Evolutionary conservation across 1,284 basidiomycete species (phyloP), one percentile per base, ranked within the genome.

Genomic region (Papiliotrema flavescens): DNA sequence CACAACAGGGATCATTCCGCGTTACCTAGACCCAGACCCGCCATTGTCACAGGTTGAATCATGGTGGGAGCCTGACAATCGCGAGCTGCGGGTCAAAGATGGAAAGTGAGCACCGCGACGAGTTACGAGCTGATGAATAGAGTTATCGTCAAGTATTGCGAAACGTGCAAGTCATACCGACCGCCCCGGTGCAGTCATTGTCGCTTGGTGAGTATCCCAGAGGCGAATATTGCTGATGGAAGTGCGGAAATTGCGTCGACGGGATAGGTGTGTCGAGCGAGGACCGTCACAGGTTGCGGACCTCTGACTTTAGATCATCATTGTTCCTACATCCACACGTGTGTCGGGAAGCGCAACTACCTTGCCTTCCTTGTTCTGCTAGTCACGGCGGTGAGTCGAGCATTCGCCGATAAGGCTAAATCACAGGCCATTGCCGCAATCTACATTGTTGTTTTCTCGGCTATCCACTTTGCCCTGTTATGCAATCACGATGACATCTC

Each of bases 231-330:
- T 20, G 24, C 28, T 20, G 22, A 28, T 26, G 11, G 34, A 47
- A 91, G 87, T 96, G 92, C 73, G 90, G 94, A 64, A 95, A 96
- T 70, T 96, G 93, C 69, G 89, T 95, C 22, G 92, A 95, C 63
- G 87, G 86, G 2, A 76, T 77, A 57, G 60, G 73, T 63, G 11
- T 46, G 59, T 41, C 2, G 3, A 37, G 3, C n/a, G 47, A 23
- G n/a, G 20, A 42, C 24, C 8, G 22, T 26, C 32, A n/a, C 47
- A 19, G 28, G 9, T 20, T n/a, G 28, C 35, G 23, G 32, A 36
- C 13, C 32, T 2, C 19, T 34, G 28, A 86, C 84, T 66, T 8
- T 37, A 68, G 73, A 94, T 69, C 90, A 94, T 69, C 90, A 95
- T 75, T 96, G 93, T 64, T 89, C 92, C 62, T 96, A 92, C 85